Evolutionary conservation across 2,329 filamentous ascomycete genomes (phyloP).

Genomic region (Aspergillus sp.): DNA sequence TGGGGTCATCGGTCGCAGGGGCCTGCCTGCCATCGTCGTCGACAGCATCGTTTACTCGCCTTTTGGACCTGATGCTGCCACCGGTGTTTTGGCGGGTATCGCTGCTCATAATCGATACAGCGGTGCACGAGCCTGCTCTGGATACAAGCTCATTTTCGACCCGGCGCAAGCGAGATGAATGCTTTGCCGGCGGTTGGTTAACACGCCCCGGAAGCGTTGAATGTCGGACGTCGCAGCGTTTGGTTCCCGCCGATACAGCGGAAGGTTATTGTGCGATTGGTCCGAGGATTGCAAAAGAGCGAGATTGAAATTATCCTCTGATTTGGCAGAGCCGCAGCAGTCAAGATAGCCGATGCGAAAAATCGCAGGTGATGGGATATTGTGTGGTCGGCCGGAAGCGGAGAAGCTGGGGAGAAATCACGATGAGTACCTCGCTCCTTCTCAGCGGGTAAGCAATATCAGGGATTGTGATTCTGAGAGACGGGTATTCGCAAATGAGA

Average conservation of each 20-base stretch:
- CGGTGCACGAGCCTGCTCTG: constrained; percentile 30
- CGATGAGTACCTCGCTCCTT: background rate
- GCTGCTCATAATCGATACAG: constrained; percentile 37
- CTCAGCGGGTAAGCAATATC: background rate
- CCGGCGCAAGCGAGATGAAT: constrained; percentile 30
- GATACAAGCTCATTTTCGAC: constrained; percentile 36
- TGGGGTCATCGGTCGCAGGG: constrained; percentile 30
- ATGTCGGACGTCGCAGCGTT: background rate
- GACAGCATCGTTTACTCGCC: constrained; percentile 32
- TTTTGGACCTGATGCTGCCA: constrained; percentile 36
- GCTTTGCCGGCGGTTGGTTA: constrained; percentile 34
- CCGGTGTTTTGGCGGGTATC: constrained; percentile 38
- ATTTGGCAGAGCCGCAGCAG: background rate
- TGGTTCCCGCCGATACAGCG: constrained; percentile 11
- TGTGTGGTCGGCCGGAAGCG: constrained; percentile 8
- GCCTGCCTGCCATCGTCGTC: constrained; percentile 36
- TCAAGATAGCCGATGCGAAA: background rate
- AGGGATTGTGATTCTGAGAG: background rate
- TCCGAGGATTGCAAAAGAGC: background rate
- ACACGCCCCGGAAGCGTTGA: background rate
- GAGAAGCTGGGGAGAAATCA: constrained; percentile 24
- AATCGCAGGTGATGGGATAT: constrained; percentile 11
- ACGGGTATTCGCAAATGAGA: background rate
- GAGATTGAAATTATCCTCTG: background rate
- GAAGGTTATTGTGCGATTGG: background rate